Base-by-base conservation (phyloP, 495 filamentous ascomycete species). In the Aspergillus mulundensis region DNA sequence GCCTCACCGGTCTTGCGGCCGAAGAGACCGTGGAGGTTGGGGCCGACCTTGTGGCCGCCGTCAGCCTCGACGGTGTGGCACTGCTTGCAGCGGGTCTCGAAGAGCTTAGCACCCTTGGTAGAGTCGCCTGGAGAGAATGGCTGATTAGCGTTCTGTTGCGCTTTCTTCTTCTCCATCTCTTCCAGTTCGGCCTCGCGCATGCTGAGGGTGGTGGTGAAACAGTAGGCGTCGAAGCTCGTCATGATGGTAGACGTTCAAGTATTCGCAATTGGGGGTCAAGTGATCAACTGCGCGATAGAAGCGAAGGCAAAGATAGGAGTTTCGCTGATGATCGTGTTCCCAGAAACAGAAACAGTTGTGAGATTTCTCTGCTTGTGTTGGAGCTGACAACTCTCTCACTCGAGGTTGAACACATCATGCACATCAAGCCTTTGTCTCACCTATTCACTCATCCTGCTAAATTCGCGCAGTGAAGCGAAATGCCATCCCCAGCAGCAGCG, bases 61-160 rank as follows among this genome's bases (percentile, higher is more conserved):
- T 78, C 86, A 21, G 75, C 80, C 75, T 91, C 88, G 69, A 95
- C 78, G 71, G 89, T 97, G 81, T 99, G 94, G 85, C 94, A 99
- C 78, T 99, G 94, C 56, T 90, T 89, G 77, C 94, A 99, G 70
- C 94, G 87, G 62, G 94, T 99, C 89, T 95, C 95, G 89, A 97
- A 99, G 70, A 99, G 90, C 82, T 88, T 91, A 74, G 92, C 94
- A 81, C 94, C 94, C 86, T 99, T 99, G 77, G 91, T 88, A 68
- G 82, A 73, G 76, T 96, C 90, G 79, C 94, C 94, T 98, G 70
- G 54, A 66, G 46, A 36, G 43, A 50, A 54, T 8, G 18, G 19
- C 32, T 41, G 52, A 55, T 76, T 73, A 74, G 74, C 66, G 1
- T 55, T 43, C 38, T 54, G 54, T 50, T 61, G 56, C 19, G 60